Evolutionary conservation across 2,329 filamentous ascomycete genomes (phyloP), one percentile per base, ranked within the genome.

Genomic region (Zasmidium cellare): DNA sequence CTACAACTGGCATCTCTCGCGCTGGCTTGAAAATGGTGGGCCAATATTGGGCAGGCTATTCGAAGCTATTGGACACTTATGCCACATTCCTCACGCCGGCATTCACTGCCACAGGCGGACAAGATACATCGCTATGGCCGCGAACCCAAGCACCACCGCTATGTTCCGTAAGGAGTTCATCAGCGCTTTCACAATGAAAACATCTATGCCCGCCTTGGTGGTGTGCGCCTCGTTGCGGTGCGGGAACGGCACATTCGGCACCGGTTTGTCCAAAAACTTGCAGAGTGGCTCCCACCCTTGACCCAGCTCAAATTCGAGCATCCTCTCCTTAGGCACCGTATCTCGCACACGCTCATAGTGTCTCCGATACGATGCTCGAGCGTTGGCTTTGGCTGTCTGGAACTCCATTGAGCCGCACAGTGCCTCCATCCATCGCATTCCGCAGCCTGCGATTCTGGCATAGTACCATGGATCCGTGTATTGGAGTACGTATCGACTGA

Each of bases 201-300:
- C 50, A 18, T 54, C 51, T 2, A 54, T 45, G 7, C 51, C 24
- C 23, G 41, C 25, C 16, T 54, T 38, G 23, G 47, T 28, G 9
- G 31, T 35, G 3, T 19, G 11, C 9, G 25, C 24, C 16, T 57
- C 54, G 52, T 59, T 62, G 6, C 55, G 20, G 7, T 35, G 46
- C 9, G 59, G 59, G 22, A 62, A 62, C 1, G 45, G 46, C 11
- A 45, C 45, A 16, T 54, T 19, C 5, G 56, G 59, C 2, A 55
- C 38, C 20, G 51, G 51, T 22, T 55, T 51, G 19, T 47, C 53
- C 25, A 61, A 46, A 31, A 61, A 61, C 20, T 51, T 46, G 44
- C 52, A 58, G 9, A 61, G 49, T 11, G 59, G 59, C 45, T 56
- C 50, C 59, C 59, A 59, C 11, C 56, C 57, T 18, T 57, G 24